Evolutionary conservation across 1,284 basidiomycete species (phyloP), one percentile per base, ranked within the genome.

Genomic region (Cryptococcus amylolentus): DNA sequence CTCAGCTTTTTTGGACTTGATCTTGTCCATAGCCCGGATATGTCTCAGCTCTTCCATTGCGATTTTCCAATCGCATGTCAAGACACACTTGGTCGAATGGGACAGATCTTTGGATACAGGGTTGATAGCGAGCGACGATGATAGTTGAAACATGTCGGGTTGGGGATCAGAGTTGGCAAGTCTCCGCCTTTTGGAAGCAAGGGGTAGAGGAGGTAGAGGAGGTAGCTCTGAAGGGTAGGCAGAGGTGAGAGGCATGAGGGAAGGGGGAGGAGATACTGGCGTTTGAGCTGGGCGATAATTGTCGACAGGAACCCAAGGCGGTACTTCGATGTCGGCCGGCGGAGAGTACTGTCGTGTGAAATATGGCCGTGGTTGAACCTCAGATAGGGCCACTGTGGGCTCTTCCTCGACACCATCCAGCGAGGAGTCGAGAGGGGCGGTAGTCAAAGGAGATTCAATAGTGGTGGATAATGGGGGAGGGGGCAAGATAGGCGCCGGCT

Each of bases 1-100:
- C 13, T 83, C 82, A 16, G 84, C 82, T 76, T 97, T 96, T 62
- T 97, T 82, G 49, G 81, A 77, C 60, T 98, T 93, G 52, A 98
- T 87, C 7, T 88, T 83, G 50, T 94, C 91, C 69, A 96, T 83
- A 1, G 90, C 86, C 20, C 90, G 83, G 37, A 90, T 77, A 47
- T 91, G 81, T 57, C 85, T 82, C 56, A 93, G 71, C 70, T 95
- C 91, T 13, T 81, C 80, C 69, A 88, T 83, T 1, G 88, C 89
- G 45, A 90, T 59, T 35, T 65, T 64, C 74, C 74, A 76, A 52
- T 76, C 74, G 28, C 54, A 57, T 12, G 74, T 76, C 48, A 72
- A 58, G 13, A 76, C 67, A 49, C 66, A 69, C 58, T 76, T 76
- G 6, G 57, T 62, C 28, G 69, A 71, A 42, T 65, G 66, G 7